These are phyloP conservation scores for Alternaria sp. DNA, from an alignment of 2,329 filamentous ascomycete species.

Conservation along the genomic window DNA sequence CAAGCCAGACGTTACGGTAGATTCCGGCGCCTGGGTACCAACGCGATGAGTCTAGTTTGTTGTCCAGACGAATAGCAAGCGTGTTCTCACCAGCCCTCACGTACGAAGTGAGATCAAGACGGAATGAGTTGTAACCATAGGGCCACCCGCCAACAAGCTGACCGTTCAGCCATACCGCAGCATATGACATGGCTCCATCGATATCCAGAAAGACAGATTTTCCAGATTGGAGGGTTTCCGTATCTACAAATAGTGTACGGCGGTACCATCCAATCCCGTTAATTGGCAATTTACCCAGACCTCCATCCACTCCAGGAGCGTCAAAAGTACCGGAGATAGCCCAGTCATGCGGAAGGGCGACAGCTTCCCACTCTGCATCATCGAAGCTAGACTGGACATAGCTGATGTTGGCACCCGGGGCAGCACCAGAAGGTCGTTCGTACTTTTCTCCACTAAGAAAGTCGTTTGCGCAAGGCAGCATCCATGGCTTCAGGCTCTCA, in stretches of 20 bases:
- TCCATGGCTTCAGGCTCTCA: slow-evolving; percentile 54
- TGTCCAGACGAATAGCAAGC: slow-evolving; percentile 63
- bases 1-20: slow-evolving; percentile 65
- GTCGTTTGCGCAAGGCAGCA: slow-evolving; percentile 55
- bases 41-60: slow-evolving; percentile 58
- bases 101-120: slow-evolving; percentile 61
- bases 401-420: slow-evolving; percentile 41
- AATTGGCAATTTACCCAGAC: slow-evolving; percentile 57
- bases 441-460: slow-evolving; percentile 51
- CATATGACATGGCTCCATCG: slow-evolving; percentile 63
- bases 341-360: slow-evolving; percentile 61
- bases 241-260: slow-evolving; percentile 49
- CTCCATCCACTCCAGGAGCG: slow-evolving; percentile 48
- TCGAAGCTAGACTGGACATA: slow-evolving; percentile 51
- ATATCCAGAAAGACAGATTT: slow-evolving; percentile 59
- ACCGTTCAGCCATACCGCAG: slow-evolving; percentile 63
- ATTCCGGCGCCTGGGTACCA: slow-evolving; percentile 66
- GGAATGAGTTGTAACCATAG: slow-evolving; percentile 62
- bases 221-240: slow-evolving; percentile 36
- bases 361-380: slow-evolving; percentile 54
- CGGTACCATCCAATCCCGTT: slow-evolving; percentile 66
- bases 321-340: slow-evolving; percentile 59
- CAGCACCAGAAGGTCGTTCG: slow-evolving; percentile 42
- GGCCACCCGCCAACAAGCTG: slow-evolving; percentile 62
- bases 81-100: slow-evolving; percentile 50